phyloP scores from a whole-genome alignment of 805 yeast genomes.

The Priceomyces carsonii region DNA sequence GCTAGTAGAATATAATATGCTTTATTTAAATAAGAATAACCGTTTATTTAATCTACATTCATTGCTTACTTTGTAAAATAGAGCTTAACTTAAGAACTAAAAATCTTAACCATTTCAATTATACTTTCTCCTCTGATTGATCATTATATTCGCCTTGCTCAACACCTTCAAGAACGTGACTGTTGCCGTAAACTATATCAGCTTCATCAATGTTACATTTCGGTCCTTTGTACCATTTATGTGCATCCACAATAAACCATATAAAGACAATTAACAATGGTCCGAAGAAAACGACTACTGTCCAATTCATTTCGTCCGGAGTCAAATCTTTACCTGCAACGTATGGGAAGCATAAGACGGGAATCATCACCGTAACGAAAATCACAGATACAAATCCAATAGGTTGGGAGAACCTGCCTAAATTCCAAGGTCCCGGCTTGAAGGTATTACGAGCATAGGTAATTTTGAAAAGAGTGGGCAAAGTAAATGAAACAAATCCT shows the following conservation, averaged over 20 bases:
- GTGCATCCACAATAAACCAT: conserved; percentile 56
- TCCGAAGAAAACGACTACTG: conserved; percentile 60
- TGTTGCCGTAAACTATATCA: conserved; percentile 21
- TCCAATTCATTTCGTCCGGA: conserved; percentile 60
- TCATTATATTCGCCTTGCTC: neutral
- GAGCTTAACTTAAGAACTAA: too few species aligned
- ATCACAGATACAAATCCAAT: conserved; percentile 50
- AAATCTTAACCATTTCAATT: too few species aligned
- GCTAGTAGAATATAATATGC: too few species aligned
- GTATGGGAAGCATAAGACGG: conserved; percentile 59
- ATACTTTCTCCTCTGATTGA: conserved; percentile 1
- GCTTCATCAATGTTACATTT: conserved; percentile 49
- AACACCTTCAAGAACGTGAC: conserved; percentile 4
- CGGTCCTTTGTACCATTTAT: conserved; percentile 63
- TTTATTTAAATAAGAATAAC: too few species aligned
- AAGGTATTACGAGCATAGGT: conserved; percentile 54
- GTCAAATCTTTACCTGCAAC: conserved; percentile 36
- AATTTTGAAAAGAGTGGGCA: conserved; percentile 61
- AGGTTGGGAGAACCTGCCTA: conserved; percentile 54
- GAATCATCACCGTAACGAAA: conserved; percentile 56
- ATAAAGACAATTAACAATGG: conserved; percentile 52
- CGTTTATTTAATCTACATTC: too few species aligned
- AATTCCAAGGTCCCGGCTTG: conserved; percentile 66
- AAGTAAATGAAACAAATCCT: conserved; percentile 64
- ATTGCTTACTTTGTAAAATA: too few species aligned